Conservation (phyloP, 2,329 filamentous ascomycete genomes). For the Trichoderma gracile region DNA sequence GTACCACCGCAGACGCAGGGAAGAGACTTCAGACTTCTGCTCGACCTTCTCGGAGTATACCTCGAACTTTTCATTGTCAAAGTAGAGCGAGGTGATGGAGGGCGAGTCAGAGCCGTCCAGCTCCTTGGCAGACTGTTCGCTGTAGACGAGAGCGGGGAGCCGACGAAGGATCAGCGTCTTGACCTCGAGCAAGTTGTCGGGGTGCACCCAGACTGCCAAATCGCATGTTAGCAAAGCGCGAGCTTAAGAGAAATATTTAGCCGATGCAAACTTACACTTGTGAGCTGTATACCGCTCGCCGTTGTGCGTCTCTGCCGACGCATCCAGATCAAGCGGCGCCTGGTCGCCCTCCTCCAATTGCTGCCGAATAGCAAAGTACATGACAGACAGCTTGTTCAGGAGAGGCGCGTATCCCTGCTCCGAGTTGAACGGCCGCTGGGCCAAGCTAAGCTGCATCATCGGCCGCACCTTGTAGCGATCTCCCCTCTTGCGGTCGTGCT, state of each 20-base stretch:
- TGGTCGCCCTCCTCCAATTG: slow-evolving; percentile 64
- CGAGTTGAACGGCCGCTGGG: slow-evolving; percentile 90
- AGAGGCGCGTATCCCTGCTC: slow-evolving; percentile 86
- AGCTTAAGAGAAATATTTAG: too few relatives aligned
- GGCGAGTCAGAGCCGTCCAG: slow-evolving; percentile 81
- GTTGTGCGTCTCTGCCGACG: slow-evolving; percentile 58
- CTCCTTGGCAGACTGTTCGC: slow-evolving; percentile 80
- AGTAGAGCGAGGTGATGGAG: slow-evolving; percentile 92
- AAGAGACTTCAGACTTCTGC: slow-evolving; percentile 72
- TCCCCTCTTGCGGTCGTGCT: slow-evolving; percentile 93
- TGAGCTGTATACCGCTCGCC: slow-evolving; percentile 78
- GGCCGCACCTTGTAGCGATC: slow-evolving; percentile 84
- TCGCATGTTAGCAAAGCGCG: slow-evolving; percentile 14
- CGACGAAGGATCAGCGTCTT: slow-evolving; percentile 93
- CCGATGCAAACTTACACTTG: slow-evolving; percentile 66
- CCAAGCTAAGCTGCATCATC: slow-evolving; percentile 84
- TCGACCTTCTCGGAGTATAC: slow-evolving; percentile 86
- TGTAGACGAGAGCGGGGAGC: slow-evolving; percentile 89
- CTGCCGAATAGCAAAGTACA: slow-evolving; percentile 93
- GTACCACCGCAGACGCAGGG: slow-evolving; percentile 87
- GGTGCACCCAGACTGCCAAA: slow-evolving; percentile 81
- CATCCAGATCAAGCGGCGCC: slow-evolving; percentile 50
- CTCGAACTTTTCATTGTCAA: slow-evolving; percentile 83
- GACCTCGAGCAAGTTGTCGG: slow-evolving; percentile 92
- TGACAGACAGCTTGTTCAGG: slow-evolving; percentile 85